These are phyloP conservation scores for Kwoniella sp. DNA, from an alignment of 768 basidiomycete genomes.

Conservation along the genomic window DNA sequence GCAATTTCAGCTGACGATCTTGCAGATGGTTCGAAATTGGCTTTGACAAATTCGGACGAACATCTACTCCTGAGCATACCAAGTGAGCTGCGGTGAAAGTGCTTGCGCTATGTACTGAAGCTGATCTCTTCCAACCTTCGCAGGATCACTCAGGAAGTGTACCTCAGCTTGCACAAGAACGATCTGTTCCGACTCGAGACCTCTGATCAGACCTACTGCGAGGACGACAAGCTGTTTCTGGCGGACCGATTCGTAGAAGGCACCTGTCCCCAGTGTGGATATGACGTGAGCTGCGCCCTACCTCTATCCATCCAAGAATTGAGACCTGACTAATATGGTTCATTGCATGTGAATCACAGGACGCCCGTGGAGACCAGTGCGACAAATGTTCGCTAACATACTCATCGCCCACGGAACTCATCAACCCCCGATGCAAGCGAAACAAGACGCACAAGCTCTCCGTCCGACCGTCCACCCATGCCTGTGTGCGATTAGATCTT, in stretches of 20 bases:
- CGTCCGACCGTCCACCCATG: constrained; percentile 78
- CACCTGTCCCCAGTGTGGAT: constrained; percentile 90
- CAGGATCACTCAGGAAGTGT: constrained; percentile 85
- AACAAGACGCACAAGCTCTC: constrained; percentile 76
- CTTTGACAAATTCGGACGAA: constrained; percentile 95
- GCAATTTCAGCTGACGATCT: background rate
- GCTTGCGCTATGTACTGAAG: background rate
- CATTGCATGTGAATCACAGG: constrained; percentile 59
- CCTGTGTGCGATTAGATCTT: constrained; percentile 83
- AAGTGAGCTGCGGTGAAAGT: constrained; percentile 62
- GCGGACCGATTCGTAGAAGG: constrained; percentile 98
- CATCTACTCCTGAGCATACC: constrained; percentile 84
- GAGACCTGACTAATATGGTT: background rate
- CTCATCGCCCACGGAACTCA: constrained; percentile 81
- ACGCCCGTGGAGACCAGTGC: constrained; percentile 97
- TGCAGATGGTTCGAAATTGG: constrained; percentile 88
- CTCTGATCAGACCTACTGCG: constrained; percentile 92
- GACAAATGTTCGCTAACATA: constrained; percentile 89
- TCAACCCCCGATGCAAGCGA: constrained; percentile 91
- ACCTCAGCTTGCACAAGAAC: constrained; percentile 77
- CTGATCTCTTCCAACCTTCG: constrained; percentile 45
- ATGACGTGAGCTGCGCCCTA: constrained; percentile 63
- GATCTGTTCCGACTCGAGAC: constrained; percentile 76
- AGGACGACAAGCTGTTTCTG: constrained; percentile 88
- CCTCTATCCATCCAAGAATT: background rate